Evolutionary conservation across 371 early-diverging fungal genomes (phyloP), one percentile per base, ranked within the genome.

Genomic region (Umbelopsis sp.): DNA sequence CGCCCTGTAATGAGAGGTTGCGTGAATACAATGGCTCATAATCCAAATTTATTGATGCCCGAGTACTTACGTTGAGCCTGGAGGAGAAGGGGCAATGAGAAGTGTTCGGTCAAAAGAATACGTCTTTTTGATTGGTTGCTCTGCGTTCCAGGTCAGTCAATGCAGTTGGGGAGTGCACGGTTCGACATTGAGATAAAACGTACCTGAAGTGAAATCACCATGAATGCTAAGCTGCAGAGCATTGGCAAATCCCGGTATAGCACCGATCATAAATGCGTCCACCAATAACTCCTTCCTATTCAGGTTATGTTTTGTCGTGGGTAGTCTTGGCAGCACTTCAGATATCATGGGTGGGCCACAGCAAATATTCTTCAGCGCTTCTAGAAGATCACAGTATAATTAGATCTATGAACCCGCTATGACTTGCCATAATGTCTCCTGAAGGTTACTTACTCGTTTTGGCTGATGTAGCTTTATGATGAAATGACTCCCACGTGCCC

Each of bases 151-250:
- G 11, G 37, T 57, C 16, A 57, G 57, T 9, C 1, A 14, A 32
- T 35, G 14, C 14, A 25, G 29, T 25, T 22, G 11, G 16, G 22
- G 5, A 57, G 25, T 14, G 16, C 41, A 57, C 11, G 29, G 16
- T 57, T 35, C 35, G 3, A 57, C 4, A 2, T 12, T 1, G 4
- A 41, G 3, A 9, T 32, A 4, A 16, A 1, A 32, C 57, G 14
- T 35, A 57, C 57, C 57, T 32, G 57, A 57, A 29, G 37, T 57
- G 35, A 57, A 57, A n/a, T 57, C 57, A n/a, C 57, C 57, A 57
- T 57, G 57, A 37, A 57, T 57, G 35, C 18, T 29, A 29, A 57
- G 32, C 18, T 57, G 29, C 4, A 57, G 6, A 4, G 57, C 57
- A 57, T 57, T 57, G 16, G 57, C 35, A 35, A 16, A 57, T 3